Conservation (phyloP, 495 filamentous ascomycete genomes). For the Trichoderma asperelloides region DNA sequence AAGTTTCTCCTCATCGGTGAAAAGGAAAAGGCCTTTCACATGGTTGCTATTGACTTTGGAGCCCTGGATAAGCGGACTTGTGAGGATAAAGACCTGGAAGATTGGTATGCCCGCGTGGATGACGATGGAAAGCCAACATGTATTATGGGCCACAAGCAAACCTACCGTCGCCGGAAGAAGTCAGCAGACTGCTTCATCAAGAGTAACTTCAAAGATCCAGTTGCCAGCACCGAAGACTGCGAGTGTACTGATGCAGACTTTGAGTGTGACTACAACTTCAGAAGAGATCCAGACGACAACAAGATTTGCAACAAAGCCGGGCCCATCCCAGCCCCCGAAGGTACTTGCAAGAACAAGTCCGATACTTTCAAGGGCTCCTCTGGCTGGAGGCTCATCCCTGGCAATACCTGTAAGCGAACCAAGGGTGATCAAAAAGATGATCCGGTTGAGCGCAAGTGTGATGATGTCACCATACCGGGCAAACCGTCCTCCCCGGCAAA, state of each 20-base stretch:
- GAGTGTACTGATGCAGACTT: slow-evolving; percentile 76
- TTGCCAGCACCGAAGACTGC: slow-evolving; percentile 57
- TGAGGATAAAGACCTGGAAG: slow-evolving; percentile 69
- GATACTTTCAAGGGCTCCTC: slow-evolving; percentile 72
- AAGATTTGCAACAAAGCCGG: slow-evolving; percentile 47
- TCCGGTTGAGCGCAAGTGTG: slow-evolving; percentile 48
- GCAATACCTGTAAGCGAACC: slow-evolving; percentile 66
- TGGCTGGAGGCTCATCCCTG: slow-evolving; percentile 86
- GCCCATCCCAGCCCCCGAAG: slow-evolving; percentile 47
- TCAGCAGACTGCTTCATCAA: slow-evolving; percentile 83
- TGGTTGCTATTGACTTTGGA: slow-evolving; percentile 74
- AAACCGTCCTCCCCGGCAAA: slow-evolving; percentile 34
- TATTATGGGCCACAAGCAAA: slow-evolving; percentile 91
- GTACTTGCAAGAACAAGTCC: slow-evolving; percentile 52
- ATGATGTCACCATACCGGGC: slow-evolving; percentile 23
- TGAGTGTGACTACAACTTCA: slow-evolving; percentile 91
- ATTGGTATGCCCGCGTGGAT: slow-evolving; percentile 77
- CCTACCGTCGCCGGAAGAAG: slow-evolving; percentile 69
- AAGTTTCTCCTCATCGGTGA: slow-evolving; percentile 72
- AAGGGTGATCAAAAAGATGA: slow-evolving; percentile 50
- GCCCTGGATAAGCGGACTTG: slow-evolving; percentile 75
- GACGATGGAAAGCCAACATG: slow-evolving; percentile 73
- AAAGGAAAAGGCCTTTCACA: slow-evolving; percentile 38
- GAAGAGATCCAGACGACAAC: slow-evolving; percentile 37
- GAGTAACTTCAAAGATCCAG: slow-evolving; percentile 68